Evolutionary conservation across 2,329 filamentous ascomycete species (phyloP).

Genomic region (Tolypocladium tundrense): DNA sequence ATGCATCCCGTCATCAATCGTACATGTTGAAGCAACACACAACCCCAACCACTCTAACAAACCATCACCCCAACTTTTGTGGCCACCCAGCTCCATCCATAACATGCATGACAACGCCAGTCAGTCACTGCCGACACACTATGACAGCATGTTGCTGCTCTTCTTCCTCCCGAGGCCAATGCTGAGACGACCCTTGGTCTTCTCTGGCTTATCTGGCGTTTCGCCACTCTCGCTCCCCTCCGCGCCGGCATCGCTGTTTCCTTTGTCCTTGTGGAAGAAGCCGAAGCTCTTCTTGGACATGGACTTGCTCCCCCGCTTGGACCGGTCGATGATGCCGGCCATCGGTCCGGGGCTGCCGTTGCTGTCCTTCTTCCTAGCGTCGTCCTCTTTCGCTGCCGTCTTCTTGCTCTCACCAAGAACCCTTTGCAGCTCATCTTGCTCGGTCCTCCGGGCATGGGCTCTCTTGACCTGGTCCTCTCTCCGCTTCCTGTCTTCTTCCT

Average conservation of each 20-base stretch:
- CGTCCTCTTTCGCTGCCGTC: constrained; percentile 44
- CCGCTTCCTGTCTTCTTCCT: constrained; percentile 19
- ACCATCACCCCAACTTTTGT: background rate
- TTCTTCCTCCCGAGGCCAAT: constrained; percentile 62
- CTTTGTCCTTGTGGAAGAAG: constrained; percentile 49
- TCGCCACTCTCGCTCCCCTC: constrained; percentile 21
- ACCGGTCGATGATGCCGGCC: constrained; percentile 48
- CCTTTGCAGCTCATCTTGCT: constrained; percentile 51
- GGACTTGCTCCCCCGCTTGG: constrained; percentile 65
- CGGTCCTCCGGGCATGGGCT: constrained; percentile 40
- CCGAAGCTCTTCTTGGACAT: constrained; percentile 67
- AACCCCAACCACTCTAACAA: background rate
- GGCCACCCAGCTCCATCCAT: background rate
- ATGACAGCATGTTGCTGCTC: constrained; percentile 38
- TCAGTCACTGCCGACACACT: background rate
- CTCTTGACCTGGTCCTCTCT: constrained; percentile 46
- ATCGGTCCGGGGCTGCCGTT: constrained; percentile 25
- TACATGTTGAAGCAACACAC: constrained; percentile 6
- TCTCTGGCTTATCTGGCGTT: constrained; percentile 34
- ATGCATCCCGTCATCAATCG: constrained; percentile 7
- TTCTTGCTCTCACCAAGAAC: constrained; percentile 58
- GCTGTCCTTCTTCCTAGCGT: constrained; percentile 26
- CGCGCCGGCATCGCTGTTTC: constrained; percentile 9
- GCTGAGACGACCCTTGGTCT: constrained; percentile 54
- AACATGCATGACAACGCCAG: background rate